Percentiles rank a stretch among this genome's conserved stretches.
These are phyloP conservation scores for Leccinum subtestaceum DNA, from an alignment of 768 basidiomycete genomes.

Conservation along the genomic window DNA sequence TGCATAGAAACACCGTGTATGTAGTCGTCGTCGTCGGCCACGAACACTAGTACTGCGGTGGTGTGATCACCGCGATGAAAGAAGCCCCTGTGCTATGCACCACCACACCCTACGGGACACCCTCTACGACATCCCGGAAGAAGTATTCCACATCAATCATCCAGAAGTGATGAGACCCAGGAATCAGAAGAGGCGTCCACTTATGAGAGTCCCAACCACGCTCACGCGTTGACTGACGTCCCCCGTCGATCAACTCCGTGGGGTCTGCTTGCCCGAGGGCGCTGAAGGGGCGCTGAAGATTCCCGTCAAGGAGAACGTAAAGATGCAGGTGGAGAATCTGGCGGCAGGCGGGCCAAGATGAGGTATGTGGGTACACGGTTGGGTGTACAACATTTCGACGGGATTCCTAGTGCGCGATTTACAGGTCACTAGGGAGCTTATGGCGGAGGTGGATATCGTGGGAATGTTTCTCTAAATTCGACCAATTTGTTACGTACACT, in stretches of 20 bases:
- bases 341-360: too few species aligned
- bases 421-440: too few species aligned
- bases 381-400: too few species aligned
- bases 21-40: constrained; percentile 81
- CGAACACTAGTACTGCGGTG: constrained; percentile 64
- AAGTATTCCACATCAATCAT: constrained; percentile 1
- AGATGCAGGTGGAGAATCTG: too few species aligned
- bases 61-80: constrained; percentile 39
- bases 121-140: constrained; percentile 4
- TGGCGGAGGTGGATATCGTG: too few species aligned
- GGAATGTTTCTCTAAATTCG: too few species aligned
- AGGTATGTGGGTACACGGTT: too few species aligned
- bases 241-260: constrained; percentile 33
- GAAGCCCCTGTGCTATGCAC: neutral
- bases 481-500: too few species aligned
- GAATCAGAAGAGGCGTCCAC: constrained; percentile 10
- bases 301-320: too few species aligned
- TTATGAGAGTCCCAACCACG: constrained; percentile 34
- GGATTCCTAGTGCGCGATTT: too few species aligned
- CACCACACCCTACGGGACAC: constrained; percentile 16
- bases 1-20: neutral
- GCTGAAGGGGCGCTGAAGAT: too few species aligned
- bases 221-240: constrained; percentile 72
- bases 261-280: too few species aligned
- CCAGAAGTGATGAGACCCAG: constrained; percentile 19